These are phyloP conservation scores for Tanozyma kutaoensis DNA, from an alignment of 805 yeast species.

Conservation along the genomic window DNA sequence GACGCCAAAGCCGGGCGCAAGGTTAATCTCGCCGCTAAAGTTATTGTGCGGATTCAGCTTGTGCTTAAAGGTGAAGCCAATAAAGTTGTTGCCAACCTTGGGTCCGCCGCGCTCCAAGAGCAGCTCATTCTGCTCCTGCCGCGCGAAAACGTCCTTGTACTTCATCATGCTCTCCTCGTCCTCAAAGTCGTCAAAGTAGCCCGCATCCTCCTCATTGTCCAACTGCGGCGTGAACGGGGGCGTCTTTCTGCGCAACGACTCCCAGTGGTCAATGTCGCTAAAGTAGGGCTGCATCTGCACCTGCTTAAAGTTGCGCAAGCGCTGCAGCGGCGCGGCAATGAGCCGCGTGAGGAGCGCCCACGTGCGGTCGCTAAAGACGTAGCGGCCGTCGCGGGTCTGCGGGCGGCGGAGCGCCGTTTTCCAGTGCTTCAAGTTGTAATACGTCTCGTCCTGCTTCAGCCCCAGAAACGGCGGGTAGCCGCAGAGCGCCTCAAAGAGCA, in stretches of 20 bases:
- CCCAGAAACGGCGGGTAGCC: conserved; percentile 98
- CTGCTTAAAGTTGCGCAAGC: conserved; percentile 72
- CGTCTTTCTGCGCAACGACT: conserved; percentile 45
- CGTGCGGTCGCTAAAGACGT: conserved; percentile 89
- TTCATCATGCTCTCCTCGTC: conserved; percentile 96
- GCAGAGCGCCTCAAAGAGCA: conserved; percentile 88
- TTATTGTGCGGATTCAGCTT: conserved; percentile 45
- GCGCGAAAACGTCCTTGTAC: conserved; percentile 91
- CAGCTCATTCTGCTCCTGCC: conserved; percentile 74
- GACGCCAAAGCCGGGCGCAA: too few species aligned
- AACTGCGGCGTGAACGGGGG: conserved; percentile 97
- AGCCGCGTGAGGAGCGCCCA: conserved; percentile 78
- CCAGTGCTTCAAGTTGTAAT: conserved; percentile 89
- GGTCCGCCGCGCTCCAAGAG: conserved; percentile 36
- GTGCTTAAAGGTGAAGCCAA: conserved; percentile 94
- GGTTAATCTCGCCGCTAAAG: conserved; percentile 10
- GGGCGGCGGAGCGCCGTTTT: conserved; percentile 81
- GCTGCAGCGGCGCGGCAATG: conserved; percentile 64
- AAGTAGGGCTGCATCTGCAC: conserved; percentile 73
- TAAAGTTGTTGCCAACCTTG: conserved; percentile 38
- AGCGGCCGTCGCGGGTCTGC: conserved; percentile 79
- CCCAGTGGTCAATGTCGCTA: conserved; percentile 65
- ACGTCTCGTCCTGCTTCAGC: conserved; percentile 85
- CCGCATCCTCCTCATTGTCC: conserved; percentile 96
- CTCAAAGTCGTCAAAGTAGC: conserved; percentile 94